Conservation (phyloP, 2,329 filamentous ascomycete species). For the Amesomyces nigricolor region DNA sequence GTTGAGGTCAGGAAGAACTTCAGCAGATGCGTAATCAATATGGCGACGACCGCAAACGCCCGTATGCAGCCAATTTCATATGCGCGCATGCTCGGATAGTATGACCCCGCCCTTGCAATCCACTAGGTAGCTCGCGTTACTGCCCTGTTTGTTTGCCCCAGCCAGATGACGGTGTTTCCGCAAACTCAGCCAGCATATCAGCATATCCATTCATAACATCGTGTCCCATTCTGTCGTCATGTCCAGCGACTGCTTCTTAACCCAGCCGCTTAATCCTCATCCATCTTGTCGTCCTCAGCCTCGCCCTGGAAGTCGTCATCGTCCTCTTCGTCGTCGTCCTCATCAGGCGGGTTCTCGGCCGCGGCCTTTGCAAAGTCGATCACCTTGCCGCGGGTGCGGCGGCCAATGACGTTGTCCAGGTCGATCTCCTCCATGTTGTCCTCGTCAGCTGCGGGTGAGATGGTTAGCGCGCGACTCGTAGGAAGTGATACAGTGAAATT, state of each 20-base stretch:
- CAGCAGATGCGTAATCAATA: too few relatives aligned
- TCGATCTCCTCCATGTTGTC: slow-evolving; percentile 90
- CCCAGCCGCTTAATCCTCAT: slow-evolving; percentile 41
- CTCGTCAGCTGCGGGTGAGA: slow-evolving; percentile 55
- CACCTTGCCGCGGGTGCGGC: slow-evolving; percentile 83
- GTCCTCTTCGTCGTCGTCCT: slow-evolving; percentile 74
- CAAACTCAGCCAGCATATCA: background rate
- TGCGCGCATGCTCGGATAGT: background rate
- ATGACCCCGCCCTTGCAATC: background rate
- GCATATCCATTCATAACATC: slow-evolving; percentile 13
- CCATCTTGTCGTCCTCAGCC: slow-evolving; percentile 66
- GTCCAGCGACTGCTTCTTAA: background rate
- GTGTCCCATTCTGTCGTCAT: slow-evolving; percentile 17
- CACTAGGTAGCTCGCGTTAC: background rate
- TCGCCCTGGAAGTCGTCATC: slow-evolving; percentile 53
- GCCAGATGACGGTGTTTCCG: background rate
- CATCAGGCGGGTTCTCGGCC: slow-evolving; percentile 66
- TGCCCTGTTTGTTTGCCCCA: background rate
- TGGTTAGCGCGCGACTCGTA: slow-evolving; percentile 20
- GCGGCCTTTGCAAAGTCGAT: slow-evolving; percentile 94
- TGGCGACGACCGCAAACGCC: background rate
- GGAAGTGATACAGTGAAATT: background rate
- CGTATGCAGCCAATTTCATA: slow-evolving; percentile 1
- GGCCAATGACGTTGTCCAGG: slow-evolving; percentile 78
- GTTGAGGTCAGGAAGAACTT: too few relatives aligned